These are phyloP conservation scores for Lophiostoma macrostomum DNA, from an alignment of 495 filamentous ascomycete genomes.

Conservation along the genomic window DNA sequence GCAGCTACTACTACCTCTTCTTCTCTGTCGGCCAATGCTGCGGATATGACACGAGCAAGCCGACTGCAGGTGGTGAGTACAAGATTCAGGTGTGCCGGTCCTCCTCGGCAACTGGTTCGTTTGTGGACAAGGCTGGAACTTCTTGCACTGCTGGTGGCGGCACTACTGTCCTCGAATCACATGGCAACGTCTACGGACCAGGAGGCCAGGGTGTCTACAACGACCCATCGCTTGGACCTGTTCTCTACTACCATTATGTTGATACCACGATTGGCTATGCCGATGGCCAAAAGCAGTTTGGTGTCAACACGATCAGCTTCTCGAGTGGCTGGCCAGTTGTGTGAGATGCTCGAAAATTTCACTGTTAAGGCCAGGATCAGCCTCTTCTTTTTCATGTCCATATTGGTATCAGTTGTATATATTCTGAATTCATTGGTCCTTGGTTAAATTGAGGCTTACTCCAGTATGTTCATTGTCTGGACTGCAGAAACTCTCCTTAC, in stretches of 20 bases:
- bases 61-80: conserved; percentile 61
- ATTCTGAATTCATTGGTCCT: too few relatives aligned
- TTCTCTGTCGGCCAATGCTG: conserved; percentile 64
- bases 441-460: too few relatives aligned
- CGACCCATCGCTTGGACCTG: conserved; percentile 48
- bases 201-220: conserved; percentile 63
- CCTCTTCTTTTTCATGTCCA: too few relatives aligned
- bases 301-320: conserved; percentile 65
- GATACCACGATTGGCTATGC: conserved; percentile 63
- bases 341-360: too few relatives aligned
- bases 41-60: conserved; percentile 48
- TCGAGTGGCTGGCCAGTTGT: conserved; percentile 65
- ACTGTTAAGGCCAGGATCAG: too few relatives aligned
- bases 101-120: conserved; percentile 50
- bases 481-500: too few relatives aligned
- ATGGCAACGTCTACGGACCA: conserved; percentile 65
- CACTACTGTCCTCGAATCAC: conserved; percentile 58
- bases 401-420: too few relatives aligned
- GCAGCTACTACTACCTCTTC: conserved; percentile 63
- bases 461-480: too few relatives aligned
- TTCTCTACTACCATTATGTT: conserved; percentile 72
- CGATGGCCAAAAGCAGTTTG: conserved; percentile 63
- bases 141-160: conserved; percentile 60
- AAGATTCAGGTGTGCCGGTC: conserved; percentile 63
- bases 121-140: conserved; percentile 59